A percentile compares a stretch with the other conserved stretches of the same genome.
Evolutionary conservation across 306 rosid genomes (phyloP).

Genomic region (Prinsepia uniflora): DNA sequence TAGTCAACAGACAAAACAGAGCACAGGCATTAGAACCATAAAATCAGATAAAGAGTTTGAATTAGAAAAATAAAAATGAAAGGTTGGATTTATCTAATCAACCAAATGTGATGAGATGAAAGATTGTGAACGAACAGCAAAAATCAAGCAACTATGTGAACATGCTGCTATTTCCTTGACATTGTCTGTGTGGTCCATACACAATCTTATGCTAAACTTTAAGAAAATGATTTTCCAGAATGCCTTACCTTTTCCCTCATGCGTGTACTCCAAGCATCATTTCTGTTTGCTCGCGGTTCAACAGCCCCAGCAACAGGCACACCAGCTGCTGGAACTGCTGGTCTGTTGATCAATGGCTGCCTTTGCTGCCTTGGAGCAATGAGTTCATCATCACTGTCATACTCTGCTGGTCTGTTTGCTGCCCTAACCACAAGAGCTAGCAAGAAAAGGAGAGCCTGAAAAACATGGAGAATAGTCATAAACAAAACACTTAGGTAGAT

Average conservation of each 20-base stretch:
- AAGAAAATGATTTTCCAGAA: not conserved
- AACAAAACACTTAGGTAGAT: not conserved
- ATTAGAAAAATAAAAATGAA: not conserved
- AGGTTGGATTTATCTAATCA: not conserved
- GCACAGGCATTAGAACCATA: too few species aligned
- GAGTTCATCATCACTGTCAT: conserved; percentile 92
- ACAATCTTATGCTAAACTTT: not conserved
- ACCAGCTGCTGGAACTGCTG: conserved; percentile 64
- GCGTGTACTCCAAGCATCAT: conserved; percentile 96
- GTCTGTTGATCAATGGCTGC: conserved; percentile 87
- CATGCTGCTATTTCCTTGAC: not conserved
- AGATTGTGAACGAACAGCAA: not conserved
- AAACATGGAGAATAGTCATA: conserved; percentile 29
- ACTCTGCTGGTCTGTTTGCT: conserved; percentile 65
- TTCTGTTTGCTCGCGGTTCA: conserved; percentile 79
- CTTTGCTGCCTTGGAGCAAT: conserved; percentile 65
- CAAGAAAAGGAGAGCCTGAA: conserved; percentile 87
- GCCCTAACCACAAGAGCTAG: conserved; percentile 82
- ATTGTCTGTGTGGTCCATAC: not conserved
- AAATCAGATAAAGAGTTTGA: not conserved
- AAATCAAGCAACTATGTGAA: not conserved
- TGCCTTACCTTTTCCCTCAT: conserved; percentile 92
- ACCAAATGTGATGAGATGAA: not conserved
- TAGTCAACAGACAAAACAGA: conserved; percentile 5
- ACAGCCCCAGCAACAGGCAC: conserved; percentile 63